Base-by-base conservation (phyloP, 441 rosid genomes). In the Bruguiera hainesii region DNA sequence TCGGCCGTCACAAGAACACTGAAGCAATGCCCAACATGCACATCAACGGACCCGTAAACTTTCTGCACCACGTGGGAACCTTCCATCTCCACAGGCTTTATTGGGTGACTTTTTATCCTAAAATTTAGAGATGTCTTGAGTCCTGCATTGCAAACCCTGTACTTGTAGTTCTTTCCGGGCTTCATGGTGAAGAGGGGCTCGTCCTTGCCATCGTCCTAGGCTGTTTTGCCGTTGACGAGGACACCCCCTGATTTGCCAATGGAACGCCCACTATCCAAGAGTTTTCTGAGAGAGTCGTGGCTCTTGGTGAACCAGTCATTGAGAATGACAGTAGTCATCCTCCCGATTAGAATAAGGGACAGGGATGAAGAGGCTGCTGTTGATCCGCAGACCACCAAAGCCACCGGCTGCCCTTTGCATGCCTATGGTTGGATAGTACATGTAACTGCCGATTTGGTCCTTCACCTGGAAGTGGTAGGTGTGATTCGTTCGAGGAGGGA, bases 71-170 rank as follows among this genome's bases (percentile, higher is more conserved):
- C 78, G 69, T 88, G 96, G 7, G 93, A 87, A 0, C 96, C 91
- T 59, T 89, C 96, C 88, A 89, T 85, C 75, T 89, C 96, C 13
- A 90, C 91, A 9, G 86, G 83, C 81, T 82, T 88, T 90, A 90
- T 80, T 7, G 64, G 23, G 73, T 90, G 96, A 6, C 76, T 85
- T 62, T 90, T 94, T 72, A 88, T 75, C 80, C 90, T 81, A 74
- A 90, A 75, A 74, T 88, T 88, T 28, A 90, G 79, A 4, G 87
- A 62, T 20, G 79, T 82, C 81, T 78, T 88, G 63, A 88, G 49
- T 10, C 96, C 96, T 0, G 79, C 82, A 20, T 90, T 88, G 71
- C 96, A 90, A 28, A 90, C 76, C 16, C 92, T 84, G 63, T 71
- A 83, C 78, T 84, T 86, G 86, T 90, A 88, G 0, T 85, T 80